Evolutionary conservation across 805 yeast genomes (phyloP).

Genomic region (Wickerhamiella occidentalis): DNA sequence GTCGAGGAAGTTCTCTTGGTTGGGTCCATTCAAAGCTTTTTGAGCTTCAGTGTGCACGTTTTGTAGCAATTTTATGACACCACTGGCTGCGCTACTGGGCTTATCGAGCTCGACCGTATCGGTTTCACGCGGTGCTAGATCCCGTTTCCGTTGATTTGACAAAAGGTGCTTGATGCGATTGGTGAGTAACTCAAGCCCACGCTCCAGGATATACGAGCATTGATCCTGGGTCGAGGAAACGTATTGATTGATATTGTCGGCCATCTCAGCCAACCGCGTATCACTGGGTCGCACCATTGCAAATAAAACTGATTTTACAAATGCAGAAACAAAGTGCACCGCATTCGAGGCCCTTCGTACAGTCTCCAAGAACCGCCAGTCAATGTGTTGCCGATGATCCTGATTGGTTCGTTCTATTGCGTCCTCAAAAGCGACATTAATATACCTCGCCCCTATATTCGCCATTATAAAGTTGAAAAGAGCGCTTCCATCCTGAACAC

Average conservation of each 20-base stretch:
- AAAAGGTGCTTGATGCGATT: constrained; percentile 40
- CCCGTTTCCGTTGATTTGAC: constrained; percentile 62
- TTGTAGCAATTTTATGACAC: constrained; percentile 42
- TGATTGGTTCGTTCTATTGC: constrained; percentile 33
- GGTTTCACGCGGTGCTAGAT: constrained; percentile 34
- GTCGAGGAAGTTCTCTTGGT: constrained; percentile 39
- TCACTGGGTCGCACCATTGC: constrained; percentile 60
- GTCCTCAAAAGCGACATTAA: constrained; percentile 64
- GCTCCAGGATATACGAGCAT: constrained; percentile 57
- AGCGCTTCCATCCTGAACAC: constrained; percentile 51
- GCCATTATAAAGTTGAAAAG: constrained; percentile 53
- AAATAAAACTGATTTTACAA: constrained; percentile 59
- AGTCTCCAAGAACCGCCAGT: constrained; percentile 38
- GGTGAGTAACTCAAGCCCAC: constrained; percentile 42
- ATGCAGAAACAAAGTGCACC: constrained; percentile 52
- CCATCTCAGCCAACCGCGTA: constrained; percentile 44
- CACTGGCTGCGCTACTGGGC: constrained; percentile 61
- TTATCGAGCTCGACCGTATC: constrained; percentile 10
- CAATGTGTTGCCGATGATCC: constrained; percentile 26
- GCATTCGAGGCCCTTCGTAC: constrained; percentile 47
- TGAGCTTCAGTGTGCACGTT: constrained; percentile 33
- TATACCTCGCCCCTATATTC: constrained; percentile 61
- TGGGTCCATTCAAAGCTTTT: constrained; percentile 33
- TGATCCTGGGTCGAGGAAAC: constrained; percentile 41
- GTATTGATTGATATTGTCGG: constrained; percentile 41